Conservation (phyloP, 305 asterid species). For the Striga hermonthica region DNA sequence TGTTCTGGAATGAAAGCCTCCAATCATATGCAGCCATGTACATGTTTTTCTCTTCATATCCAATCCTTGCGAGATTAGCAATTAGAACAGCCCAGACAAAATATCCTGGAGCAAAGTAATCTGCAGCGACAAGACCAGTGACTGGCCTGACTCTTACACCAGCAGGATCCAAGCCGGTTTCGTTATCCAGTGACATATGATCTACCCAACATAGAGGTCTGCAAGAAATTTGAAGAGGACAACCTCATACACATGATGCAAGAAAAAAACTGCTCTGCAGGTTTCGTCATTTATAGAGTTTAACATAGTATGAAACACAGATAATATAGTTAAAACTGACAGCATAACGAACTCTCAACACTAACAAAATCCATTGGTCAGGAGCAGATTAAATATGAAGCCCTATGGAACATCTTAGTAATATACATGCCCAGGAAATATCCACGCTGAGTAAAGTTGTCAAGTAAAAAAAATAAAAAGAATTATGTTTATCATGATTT, state of each 20-base stretch:
- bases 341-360: too few relatives aligned
- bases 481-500: too few relatives aligned
- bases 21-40: slow-evolving; percentile 98
- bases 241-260: slow-evolving; percentile 21
- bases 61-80: slow-evolving; percentile 83
- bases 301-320: too few relatives aligned
- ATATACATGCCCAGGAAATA: too few relatives aligned
- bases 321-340: too few relatives aligned
- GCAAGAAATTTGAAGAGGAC: slow-evolving; percentile 25
- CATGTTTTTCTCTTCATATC: slow-evolving; percentile 94
- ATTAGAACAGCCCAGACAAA: slow-evolving; percentile 98
- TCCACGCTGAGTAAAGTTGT: too few relatives aligned
- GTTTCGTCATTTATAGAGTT: too few relatives aligned
- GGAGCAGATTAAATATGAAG: too few relatives aligned
- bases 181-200: slow-evolving; percentile 91
- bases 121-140: slow-evolving; percentile 95
- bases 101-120: slow-evolving; percentile 92
- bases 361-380: too few relatives aligned
- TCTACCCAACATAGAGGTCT: slow-evolving; percentile 98
- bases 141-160: slow-evolving; percentile 91
- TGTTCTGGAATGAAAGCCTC: slow-evolving; percentile 95
- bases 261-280: not conserved
- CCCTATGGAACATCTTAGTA: too few relatives aligned
- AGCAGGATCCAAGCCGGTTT: slow-evolving; percentile 86
- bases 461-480: too few relatives aligned